Evolutionary conservation across 208 protist species (phyloP).

Genomic region (Leptomonas seymouri): DNA sequence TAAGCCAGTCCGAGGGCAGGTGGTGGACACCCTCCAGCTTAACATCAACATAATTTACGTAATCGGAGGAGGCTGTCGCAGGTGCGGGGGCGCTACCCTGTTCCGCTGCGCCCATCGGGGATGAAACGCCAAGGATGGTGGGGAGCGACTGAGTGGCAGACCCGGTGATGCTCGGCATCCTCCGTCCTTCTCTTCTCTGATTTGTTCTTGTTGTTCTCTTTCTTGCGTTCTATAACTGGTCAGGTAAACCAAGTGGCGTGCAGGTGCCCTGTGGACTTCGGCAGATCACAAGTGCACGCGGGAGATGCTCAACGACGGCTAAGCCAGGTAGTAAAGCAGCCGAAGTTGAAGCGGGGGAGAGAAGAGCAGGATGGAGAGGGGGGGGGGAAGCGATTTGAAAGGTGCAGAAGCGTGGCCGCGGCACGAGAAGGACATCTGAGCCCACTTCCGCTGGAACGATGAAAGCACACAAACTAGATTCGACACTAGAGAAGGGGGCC

Average conservation of each 20-base stretch:
- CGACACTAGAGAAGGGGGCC: too few species aligned
- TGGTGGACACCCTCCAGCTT: conserved; percentile 64
- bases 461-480: too few species aligned
- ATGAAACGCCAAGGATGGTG: background rate
- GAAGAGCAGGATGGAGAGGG: too few species aligned
- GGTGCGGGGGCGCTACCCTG: background rate
- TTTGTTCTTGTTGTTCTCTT: background rate
- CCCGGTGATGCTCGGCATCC: too few species aligned
- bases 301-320: too few species aligned
- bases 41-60: conserved; percentile 81
- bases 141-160: background rate
- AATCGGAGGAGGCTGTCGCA: conserved; percentile 2
- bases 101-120: background rate
- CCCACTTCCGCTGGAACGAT: too few species aligned
- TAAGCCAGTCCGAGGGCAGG: conserved; percentile 66
- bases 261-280: background rate
- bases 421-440: too few species aligned
- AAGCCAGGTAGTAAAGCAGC: too few species aligned
- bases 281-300: too few species aligned
- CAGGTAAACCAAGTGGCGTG: background rate
- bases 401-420: too few species aligned
- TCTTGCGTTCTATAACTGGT: background rate
- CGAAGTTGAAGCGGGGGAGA: too few species aligned
- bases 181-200: background rate
- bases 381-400: too few species aligned